Evolutionary conservation across 768 basidiomycete genomes (phyloP).

Genomic region (Boletus coccyginus): DNA sequence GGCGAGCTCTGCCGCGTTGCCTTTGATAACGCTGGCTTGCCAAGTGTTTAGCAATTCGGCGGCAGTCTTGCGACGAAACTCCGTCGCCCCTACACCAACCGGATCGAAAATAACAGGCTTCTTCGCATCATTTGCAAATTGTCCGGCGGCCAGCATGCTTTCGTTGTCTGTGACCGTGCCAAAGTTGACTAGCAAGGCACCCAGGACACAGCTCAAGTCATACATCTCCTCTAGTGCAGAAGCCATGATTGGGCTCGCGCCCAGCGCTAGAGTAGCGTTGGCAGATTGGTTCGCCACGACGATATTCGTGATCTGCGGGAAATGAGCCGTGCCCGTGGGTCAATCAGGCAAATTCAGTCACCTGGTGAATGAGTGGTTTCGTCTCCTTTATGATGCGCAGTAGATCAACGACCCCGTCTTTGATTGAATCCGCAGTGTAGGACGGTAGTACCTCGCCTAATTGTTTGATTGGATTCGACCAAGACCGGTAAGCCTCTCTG

Average conservation of each 20-base stretch:
- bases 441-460: neutral
- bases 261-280: slow-evolving; percentile 83
- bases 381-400: slow-evolving; percentile 48
- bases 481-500: slow-evolving; percentile 36
- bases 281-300: slow-evolving; percentile 90
- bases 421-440: slow-evolving; percentile 36
- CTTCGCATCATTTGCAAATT: slow-evolving; percentile 59
- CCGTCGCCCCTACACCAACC: slow-evolving; percentile 85
- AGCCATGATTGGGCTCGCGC: slow-evolving; percentile 94
- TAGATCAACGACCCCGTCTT: slow-evolving; percentile 45
- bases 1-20: slow-evolving; percentile 88
- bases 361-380: slow-evolving; percentile 82
- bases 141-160: slow-evolving; percentile 76
- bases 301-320: slow-evolving; percentile 75
- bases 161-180: slow-evolving; percentile 72
- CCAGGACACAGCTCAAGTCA: slow-evolving; percentile 64
- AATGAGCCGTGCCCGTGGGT: neutral
- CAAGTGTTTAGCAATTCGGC: slow-evolving; percentile 69
- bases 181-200: slow-evolving; percentile 80
- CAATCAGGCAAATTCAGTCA: slow-evolving; percentile 17
- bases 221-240: slow-evolving; percentile 79
- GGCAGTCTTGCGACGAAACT: slow-evolving; percentile 55
- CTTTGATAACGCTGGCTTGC: slow-evolving; percentile 92
- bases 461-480: slow-evolving; percentile 10
- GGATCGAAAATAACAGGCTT: slow-evolving; percentile 90